These are phyloP conservation scores for Xerocomellus amylosporus DNA, from an alignment of 768 basidiomycete genomes.

Conservation along the genomic window DNA sequence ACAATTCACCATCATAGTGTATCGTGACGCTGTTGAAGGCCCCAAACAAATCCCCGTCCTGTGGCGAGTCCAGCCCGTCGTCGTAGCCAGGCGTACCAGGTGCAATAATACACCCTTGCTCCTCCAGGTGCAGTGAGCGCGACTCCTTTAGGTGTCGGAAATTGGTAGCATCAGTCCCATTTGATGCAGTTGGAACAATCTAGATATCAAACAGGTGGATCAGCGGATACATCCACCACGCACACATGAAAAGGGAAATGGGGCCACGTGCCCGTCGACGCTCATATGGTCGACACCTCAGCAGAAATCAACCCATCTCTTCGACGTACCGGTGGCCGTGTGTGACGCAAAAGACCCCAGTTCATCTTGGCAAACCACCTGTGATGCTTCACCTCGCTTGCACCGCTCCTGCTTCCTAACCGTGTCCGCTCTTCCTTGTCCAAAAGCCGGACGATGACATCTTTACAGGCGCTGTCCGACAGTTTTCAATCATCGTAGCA, in stretches of 20 bases:
- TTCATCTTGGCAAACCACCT: constrained; percentile 97
- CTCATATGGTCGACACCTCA: not conserved
- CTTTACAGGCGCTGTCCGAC: constrained; percentile 72
- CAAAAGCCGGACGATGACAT: constrained; percentile 79
- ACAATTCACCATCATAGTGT: constrained; percentile 73
- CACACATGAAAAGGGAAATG: constrained; percentile 10
- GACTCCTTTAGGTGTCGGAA: constrained; percentile 91
- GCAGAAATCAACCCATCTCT: not conserved
- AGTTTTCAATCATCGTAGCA: constrained; percentile 6
- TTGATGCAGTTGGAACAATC: constrained; percentile 77
- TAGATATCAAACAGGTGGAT: constrained; percentile 36
- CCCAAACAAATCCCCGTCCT: constrained; percentile 71
- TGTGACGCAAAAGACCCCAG: constrained; percentile 94
- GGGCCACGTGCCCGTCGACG: constrained; percentile 9
- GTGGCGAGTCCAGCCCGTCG: constrained; percentile 43
- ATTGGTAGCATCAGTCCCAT: constrained; percentile 81
- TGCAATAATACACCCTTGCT: constrained; percentile 41
- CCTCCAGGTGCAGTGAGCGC: constrained; percentile 85
- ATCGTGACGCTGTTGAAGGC: constrained; percentile 89
- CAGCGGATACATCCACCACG: constrained; percentile 22
- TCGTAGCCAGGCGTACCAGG: constrained; percentile 43
- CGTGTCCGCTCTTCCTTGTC: constrained; percentile 90
- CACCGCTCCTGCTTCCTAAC: constrained; percentile 89
- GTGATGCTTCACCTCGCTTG: constrained; percentile 98
- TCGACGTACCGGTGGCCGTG: constrained; percentile 80